These are phyloP conservation scores for Omphalotus olearius DNA, from an alignment of 1,284 basidiomycete genomes.

Conservation along the genomic window DNA sequence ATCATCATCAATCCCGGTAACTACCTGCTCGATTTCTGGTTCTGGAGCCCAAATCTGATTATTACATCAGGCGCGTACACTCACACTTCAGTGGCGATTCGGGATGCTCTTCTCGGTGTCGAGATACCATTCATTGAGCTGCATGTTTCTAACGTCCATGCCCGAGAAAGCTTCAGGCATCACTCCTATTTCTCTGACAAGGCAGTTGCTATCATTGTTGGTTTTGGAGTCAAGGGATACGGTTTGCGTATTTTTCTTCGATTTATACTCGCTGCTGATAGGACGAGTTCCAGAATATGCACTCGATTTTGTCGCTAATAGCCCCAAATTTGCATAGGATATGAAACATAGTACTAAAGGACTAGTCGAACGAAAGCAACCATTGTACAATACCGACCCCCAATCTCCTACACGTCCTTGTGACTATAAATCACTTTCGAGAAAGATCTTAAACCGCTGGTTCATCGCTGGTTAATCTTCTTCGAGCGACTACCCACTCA, in stretches of 20 bases:
- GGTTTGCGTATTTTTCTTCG: constrained; percentile 6
- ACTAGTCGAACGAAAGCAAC: no score
- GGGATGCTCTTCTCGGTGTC: constrained; percentile 19
- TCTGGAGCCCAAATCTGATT: not conserved
- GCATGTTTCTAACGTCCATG: constrained; percentile 21
- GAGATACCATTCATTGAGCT: constrained; percentile 20
- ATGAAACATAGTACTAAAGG: no score
- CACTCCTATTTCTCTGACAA: constrained; percentile 22
- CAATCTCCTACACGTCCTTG: no score
- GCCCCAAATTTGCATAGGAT: constrained; percentile 11
- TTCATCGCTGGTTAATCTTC: no score
- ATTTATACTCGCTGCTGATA: not conserved
- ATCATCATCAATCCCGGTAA: constrained; percentile 20
- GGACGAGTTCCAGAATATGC: constrained; percentile 8
- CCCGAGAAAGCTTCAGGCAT: constrained; percentile 19
- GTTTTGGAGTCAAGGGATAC: constrained; percentile 19
- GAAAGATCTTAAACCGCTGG: not conserved
- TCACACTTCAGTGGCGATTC: constrained; percentile 20
- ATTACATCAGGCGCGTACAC: constrained; percentile 17
- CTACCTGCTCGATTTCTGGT: not conserved
- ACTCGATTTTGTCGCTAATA: constrained; percentile 12
- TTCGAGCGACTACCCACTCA: no score
- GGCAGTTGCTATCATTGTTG: constrained; percentile 19
- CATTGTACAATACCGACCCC: no score
- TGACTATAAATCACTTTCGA: not conserved